phyloP scores from a whole-genome alignment of 306 rosid species.

The Sechiopsis laciniata region DNA sequence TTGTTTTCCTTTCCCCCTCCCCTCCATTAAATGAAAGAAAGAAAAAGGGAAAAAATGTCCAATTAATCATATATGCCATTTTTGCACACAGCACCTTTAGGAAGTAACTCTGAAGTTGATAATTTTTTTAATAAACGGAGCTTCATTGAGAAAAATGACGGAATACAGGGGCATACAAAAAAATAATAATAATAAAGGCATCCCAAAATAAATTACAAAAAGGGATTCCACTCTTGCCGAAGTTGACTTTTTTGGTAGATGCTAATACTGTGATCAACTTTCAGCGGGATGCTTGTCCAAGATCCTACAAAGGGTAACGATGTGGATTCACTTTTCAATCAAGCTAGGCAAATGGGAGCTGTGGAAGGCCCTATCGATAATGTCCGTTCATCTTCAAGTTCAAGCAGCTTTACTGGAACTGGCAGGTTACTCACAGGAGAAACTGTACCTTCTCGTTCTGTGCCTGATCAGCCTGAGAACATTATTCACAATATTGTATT shows the following conservation, averaged over 20 bases:
- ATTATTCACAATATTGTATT: conserved; percentile 82
- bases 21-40: not conserved
- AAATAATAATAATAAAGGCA: too few relatives aligned
- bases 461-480: conserved; percentile 75
- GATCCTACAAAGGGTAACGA: conserved; percentile 85
- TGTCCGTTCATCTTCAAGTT: conserved; percentile 65
- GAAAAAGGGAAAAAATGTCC: not conserved
- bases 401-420: conserved; percentile 82
- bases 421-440: conserved; percentile 88
- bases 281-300: conserved; percentile 99
- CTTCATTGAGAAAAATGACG: too few relatives aligned
- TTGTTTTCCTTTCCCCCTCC: too few relatives aligned
- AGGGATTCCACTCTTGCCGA: too few relatives aligned
- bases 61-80: not conserved
- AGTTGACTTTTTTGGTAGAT: not conserved
- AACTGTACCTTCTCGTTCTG: conserved; percentile 47
- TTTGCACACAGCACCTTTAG: not conserved
- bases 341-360: conserved; percentile 85
- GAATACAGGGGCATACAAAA: too few relatives aligned
- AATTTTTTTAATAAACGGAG: not conserved
- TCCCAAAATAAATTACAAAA: too few relatives aligned
- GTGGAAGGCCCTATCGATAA: conserved; percentile 73
- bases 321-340: conserved; percentile 80
- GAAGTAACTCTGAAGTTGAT: not conserved
- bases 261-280: not conserved